Evolutionary conservation across 2,329 filamentous ascomycete genomes (phyloP).

Genomic region (Chaetomiaceae sp.): DNA sequence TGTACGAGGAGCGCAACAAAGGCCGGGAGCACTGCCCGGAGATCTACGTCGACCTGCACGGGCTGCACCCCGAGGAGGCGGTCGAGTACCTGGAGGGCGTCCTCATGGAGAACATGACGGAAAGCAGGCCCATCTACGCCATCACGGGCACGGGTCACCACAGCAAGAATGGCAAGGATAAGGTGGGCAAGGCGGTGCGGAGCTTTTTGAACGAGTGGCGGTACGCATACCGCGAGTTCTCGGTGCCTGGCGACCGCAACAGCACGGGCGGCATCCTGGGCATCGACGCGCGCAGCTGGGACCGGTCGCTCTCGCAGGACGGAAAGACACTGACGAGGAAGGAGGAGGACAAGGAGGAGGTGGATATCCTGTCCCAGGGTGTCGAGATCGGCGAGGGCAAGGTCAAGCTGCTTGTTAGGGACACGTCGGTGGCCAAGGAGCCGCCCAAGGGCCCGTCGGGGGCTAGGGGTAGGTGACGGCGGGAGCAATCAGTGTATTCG

Average conservation of each 20-base stretch:
- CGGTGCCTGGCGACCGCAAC: slow-evolving; percentile 85
- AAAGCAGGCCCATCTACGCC: slow-evolving; percentile 77
- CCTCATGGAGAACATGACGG: slow-evolving; percentile 73
- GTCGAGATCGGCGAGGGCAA: slow-evolving; percentile 65
- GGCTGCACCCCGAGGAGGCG: slow-evolving; percentile 97
- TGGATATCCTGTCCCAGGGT: slow-evolving; percentile 60
- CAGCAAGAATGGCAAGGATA: slow-evolving; percentile 98
- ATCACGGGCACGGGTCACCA: slow-evolving; percentile 97
- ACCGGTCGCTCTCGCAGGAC: slow-evolving; percentile 54
- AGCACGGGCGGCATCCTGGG: slow-evolving; percentile 73
- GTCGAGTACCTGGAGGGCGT: slow-evolving; percentile 90
- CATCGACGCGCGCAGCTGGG: slow-evolving; percentile 64
- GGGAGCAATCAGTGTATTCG: background rate
- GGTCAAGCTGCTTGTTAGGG: slow-evolving; percentile 60
- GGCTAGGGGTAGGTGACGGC: slow-evolving; percentile 39
- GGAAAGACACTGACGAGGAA: slow-evolving; percentile 36
- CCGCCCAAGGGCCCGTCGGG: slow-evolving; percentile 54
- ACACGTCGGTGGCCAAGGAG: slow-evolving; percentile 37
- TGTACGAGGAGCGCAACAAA: slow-evolving; percentile 92
- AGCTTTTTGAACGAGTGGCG: slow-evolving; percentile 92
- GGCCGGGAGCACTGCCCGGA: slow-evolving; percentile 58
- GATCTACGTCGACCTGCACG: slow-evolving; percentile 92
- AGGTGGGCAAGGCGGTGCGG: slow-evolving; percentile 90
- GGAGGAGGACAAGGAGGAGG: slow-evolving; percentile 38
- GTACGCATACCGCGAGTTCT: slow-evolving; percentile 94